These are phyloP conservation scores for Lepiota venenata DNA, from an alignment of 768 basidiomycete genomes.

Conservation along the genomic window DNA sequence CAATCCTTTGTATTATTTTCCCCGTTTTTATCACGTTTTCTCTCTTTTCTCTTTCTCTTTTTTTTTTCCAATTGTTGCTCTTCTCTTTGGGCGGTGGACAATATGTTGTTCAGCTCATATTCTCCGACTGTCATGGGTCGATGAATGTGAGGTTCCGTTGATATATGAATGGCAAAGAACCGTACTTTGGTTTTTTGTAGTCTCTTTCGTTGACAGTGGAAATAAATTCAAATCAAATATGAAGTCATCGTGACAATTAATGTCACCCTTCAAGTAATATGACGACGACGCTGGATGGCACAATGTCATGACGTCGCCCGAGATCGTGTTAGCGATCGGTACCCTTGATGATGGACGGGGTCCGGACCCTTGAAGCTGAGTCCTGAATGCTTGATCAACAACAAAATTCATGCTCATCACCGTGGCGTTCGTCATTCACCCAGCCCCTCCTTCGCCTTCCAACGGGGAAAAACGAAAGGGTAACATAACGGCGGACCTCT, in stretches of 20 bases:
- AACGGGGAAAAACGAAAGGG: too few species aligned
- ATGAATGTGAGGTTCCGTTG: slow-evolving; percentile 3
- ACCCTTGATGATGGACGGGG: neutral
- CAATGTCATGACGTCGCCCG: slow-evolving; percentile 8
- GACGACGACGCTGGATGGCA: slow-evolving; percentile 1
- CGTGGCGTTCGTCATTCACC: too few species aligned
- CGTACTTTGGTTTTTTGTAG: slow-evolving; percentile 1
- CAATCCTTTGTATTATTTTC: slow-evolving; percentile 5
- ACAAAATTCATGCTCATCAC: neutral
- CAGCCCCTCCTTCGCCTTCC: too few species aligned
- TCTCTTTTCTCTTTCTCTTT: neutral
- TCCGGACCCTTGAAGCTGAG: neutral
- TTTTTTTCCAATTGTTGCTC: slow-evolving; percentile 9
- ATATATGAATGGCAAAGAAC: slow-evolving; percentile 1
- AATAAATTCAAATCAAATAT: neutral
- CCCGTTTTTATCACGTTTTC: slow-evolving; percentile 4
- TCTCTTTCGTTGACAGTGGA: neutral
- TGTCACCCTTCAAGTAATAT: neutral
- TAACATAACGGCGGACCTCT: too few species aligned
- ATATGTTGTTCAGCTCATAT: slow-evolving; percentile 3
- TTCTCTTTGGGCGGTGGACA: slow-evolving; percentile 20
- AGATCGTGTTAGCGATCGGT: neutral
- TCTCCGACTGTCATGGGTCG: neutral
- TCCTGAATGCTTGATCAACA: neutral
- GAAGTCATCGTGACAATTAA: slow-evolving; percentile 4